Conservation (phyloP, 495 filamentous ascomycete species). For the Lasiosphaeriaceae sp. region DNA sequence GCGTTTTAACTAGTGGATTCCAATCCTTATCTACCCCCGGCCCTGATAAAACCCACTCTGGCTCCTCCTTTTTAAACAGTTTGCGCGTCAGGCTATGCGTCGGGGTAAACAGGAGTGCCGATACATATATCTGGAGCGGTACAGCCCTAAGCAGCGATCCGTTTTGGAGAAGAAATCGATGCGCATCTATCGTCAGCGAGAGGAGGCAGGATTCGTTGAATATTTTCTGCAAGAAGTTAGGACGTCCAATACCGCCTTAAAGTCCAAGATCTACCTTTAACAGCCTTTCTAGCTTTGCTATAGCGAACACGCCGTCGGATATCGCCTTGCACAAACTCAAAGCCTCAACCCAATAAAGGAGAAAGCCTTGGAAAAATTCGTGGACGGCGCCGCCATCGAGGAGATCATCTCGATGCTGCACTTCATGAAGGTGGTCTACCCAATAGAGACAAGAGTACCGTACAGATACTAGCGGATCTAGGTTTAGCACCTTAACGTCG, state of each 20-base stretch:
- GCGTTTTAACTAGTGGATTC: conserved; percentile 10
- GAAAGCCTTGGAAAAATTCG: conserved; percentile 8
- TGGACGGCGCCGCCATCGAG: conserved; percentile 9
- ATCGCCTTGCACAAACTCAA: conserved; percentile 29
- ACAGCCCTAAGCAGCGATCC: conserved; percentile 21
- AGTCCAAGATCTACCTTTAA: too few species aligned
- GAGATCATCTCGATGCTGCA: conserved; percentile 7
- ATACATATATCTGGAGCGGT: conserved; percentile 17
- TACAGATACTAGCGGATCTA: conserved; percentile 28
- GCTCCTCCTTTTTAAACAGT: conserved; percentile 7
- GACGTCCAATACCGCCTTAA: background rate
- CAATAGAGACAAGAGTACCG: conserved; percentile 39
- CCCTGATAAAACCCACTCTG: conserved; percentile 19
- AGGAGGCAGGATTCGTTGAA: background rate
- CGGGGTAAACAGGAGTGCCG: conserved; percentile 14
- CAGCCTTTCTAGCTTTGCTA: conserved; percentile 16
- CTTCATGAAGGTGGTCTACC: conserved; percentile 32
- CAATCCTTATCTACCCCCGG: conserved; percentile 7
- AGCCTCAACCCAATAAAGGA: conserved; percentile 26
- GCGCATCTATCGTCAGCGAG: conserved; percentile 13
- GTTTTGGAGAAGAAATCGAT: conserved; percentile 28
- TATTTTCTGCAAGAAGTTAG: background rate
- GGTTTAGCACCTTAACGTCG: conserved; percentile 14
- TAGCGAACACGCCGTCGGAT: conserved; percentile 21
- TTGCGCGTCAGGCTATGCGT: background rate